Conservation (phyloP, 805 yeast genomes). For the Yueomyces sinensis region DNA sequence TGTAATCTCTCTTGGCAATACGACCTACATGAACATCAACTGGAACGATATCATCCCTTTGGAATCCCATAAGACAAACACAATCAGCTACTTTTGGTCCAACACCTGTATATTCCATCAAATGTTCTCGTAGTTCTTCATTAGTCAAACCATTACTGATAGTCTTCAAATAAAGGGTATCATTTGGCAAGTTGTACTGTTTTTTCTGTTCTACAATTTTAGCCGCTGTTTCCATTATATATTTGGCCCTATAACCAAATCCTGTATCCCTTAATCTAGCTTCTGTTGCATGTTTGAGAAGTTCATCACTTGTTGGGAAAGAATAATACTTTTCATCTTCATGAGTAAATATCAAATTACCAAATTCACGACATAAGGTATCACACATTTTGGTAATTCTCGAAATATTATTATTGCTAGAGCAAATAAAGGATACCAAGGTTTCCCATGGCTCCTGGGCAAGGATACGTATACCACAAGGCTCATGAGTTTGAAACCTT, state of each 20-base stretch:
- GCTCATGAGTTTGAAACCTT: conserved; percentile 28
- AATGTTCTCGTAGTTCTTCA: conserved; percentile 20
- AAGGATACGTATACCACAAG: conserved; percentile 66
- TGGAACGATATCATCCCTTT: conserved; percentile 73
- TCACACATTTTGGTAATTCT: conserved; percentile 91
- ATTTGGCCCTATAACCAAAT: conserved; percentile 90
- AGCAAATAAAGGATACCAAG: conserved; percentile 78
- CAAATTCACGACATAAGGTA: conserved; percentile 56
- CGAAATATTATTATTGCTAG: conserved; percentile 91
- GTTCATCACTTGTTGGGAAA: conserved; percentile 56
- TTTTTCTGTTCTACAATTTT: conserved; percentile 29
- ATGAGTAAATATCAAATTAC: conserved; percentile 39
- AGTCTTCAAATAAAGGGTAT: conserved; percentile 25
- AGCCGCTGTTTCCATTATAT: conserved; percentile 64
- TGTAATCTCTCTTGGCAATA: conserved; percentile 74
- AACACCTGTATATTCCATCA: conserved; percentile 68
- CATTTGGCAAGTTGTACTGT: conserved; percentile 6
- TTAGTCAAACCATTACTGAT: conserved; percentile 32
- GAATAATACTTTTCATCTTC: conserved; percentile 48
- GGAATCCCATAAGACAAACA: conserved; percentile 63
- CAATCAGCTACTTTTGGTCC: conserved; percentile 99
- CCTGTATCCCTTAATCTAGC: conserved; percentile 30
- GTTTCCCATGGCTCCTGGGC: conserved; percentile 98
- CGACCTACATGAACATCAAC: conserved; percentile 93
- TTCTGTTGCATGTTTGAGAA: conserved; percentile 33